Evolutionary conservation across 352 stramenopile species (phyloP), one percentile per base, ranked within the genome.

Genomic region (Phytopythium boreale): DNA sequence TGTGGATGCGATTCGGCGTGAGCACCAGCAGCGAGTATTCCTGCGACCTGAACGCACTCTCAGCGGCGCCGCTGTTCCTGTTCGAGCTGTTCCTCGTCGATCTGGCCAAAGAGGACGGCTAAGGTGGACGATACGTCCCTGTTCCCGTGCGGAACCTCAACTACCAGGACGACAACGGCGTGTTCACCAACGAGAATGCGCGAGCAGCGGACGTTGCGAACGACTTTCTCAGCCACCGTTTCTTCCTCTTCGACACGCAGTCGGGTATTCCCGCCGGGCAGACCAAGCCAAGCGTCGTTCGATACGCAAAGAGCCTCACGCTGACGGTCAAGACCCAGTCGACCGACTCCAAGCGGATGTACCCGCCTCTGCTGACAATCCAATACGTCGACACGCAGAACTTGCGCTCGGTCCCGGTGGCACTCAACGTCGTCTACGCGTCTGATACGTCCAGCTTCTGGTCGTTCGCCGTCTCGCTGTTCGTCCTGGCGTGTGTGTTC

Each of bases 21-120:
- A 88, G 72, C 43, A 70, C 73, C 34, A 61, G 70, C 10, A 75
- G 64, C 6, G 64, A 87, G 15, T 93, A 95, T 67, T 75, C 60
- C 1, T 97, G 90, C 56, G 66, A 96, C 52, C 68, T 97, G 17
- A 57, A 71, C 1, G 59, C 58, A n/a, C 59, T 97, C 0, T 37
- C 78, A 15, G 34, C 69, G 4, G 60, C 72, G 20, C 68, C 61
- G 24, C 79, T 92, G 58, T 71, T 76, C 26, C 82, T 98, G 7
- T 93, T 98, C 71, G 95, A 98, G 62, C 69, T 98, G 2, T 98
- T 89, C 66, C 65, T 98, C 22, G 74, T 98, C 19, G 93, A 98
- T 65, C 67, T 80, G 27, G 81, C 77, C n/a, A 84, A 83, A 47
- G 60, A 17, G 10, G 74, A 82, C 47, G 64, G 63, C 24, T 69